Evolutionary conservation across 768 basidiomycete species (phyloP).

Genomic region (Russula foetens): DNA sequence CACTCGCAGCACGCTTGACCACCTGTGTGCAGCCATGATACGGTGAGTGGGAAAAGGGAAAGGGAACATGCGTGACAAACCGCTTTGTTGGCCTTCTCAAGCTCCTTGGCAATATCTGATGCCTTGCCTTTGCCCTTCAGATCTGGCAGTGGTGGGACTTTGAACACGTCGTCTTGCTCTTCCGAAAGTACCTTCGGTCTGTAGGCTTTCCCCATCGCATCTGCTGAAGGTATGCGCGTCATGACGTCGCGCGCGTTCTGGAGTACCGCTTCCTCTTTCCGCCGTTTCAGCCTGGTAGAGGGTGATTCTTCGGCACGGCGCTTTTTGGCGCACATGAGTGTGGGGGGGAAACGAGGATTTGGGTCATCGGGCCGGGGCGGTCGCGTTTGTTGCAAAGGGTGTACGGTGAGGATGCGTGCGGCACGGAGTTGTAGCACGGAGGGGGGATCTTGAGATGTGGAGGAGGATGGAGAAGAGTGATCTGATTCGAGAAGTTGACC

Average conservation of each 20-base stretch:
- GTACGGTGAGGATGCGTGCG: constrained; percentile 44
- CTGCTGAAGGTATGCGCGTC: constrained; percentile 30
- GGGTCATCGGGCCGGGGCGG: constrained; percentile 70
- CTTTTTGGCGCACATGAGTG: constrained; percentile 17
- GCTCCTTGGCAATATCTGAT: constrained; percentile 29
- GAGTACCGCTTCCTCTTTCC: constrained; percentile 28
- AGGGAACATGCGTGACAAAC: constrained; percentile 30
- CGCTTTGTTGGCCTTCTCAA: constrained; percentile 56
- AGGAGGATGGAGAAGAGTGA: constrained; percentile 13
- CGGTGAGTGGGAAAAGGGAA: not conserved
- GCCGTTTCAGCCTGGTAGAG: constrained; percentile 19
- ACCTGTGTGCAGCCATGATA: constrained; percentile 22
- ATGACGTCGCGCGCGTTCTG: constrained; percentile 32
- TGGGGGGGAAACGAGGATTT: constrained; percentile 61
- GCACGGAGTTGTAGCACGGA: constrained; percentile 41
- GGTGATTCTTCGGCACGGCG: constrained; percentile 21
- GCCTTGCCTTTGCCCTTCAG: constrained; percentile 28
- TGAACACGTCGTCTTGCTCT: constrained; percentile 20
- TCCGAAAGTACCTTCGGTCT: constrained; percentile 15
- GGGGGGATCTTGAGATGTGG: constrained; percentile 21
- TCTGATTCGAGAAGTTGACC: constrained; percentile 29
- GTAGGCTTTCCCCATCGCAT: constrained; percentile 13
- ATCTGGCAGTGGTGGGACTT: constrained; percentile 9
- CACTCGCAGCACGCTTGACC: constrained; percentile 34
- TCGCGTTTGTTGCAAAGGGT: constrained; percentile 31